Percentiles rank a stretch among this genome's conserved stretches.
Conservation (phyloP, 2,329 filamentous ascomycete genomes). For the Stemphylium beticola region DNA sequence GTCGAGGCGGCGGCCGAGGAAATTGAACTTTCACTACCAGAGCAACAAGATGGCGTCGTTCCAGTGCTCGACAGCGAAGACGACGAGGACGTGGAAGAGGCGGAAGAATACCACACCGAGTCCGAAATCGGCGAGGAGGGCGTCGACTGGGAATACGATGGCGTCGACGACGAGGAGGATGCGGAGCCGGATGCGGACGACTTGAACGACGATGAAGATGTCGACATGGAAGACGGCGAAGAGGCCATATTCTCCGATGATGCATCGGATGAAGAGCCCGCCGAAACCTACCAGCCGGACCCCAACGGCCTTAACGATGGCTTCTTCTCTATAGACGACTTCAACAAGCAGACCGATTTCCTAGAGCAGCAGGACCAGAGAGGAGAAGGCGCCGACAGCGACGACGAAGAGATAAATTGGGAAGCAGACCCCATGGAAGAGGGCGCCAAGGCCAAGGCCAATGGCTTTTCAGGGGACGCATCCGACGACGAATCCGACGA, state of each 20-base stretch:
- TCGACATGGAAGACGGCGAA: constrained; percentile 42
- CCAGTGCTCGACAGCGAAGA: constrained; percentile 28
- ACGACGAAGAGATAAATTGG: constrained; percentile 85
- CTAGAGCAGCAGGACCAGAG: constrained; percentile 84
- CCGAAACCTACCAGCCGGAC: constrained; percentile 70
- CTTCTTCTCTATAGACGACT: constrained; percentile 97
- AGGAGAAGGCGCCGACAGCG: constrained; percentile 77
- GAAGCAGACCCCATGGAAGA: constrained; percentile 72
- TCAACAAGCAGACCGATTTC: constrained; percentile 91
- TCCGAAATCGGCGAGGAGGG: constrained; percentile 42
- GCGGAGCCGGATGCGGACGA: constrained; percentile 39
- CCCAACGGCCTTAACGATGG: constrained; percentile 90
- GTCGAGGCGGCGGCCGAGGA: constrained; percentile 69
- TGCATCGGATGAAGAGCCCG: constrained; percentile 52
- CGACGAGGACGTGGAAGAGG: constrained; percentile 44
- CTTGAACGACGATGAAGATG: constrained; percentile 37
- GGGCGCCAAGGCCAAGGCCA: constrained; percentile 37
- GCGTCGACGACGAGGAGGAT: constrained; percentile 39
- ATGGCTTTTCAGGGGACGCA: constrained; percentile 45
- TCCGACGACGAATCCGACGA: constrained; percentile 69
- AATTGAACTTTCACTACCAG: constrained; percentile 57
- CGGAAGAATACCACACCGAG: constrained; percentile 35
- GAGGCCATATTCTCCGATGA: constrained; percentile 49
- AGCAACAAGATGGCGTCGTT: constrained; percentile 28
- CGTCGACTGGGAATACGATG: constrained; percentile 44